Evolutionary conservation across 805 yeast genomes (phyloP), one percentile per base, ranked within the genome.

Genomic region (Schizosaccharomyces cryophilus): DNA sequence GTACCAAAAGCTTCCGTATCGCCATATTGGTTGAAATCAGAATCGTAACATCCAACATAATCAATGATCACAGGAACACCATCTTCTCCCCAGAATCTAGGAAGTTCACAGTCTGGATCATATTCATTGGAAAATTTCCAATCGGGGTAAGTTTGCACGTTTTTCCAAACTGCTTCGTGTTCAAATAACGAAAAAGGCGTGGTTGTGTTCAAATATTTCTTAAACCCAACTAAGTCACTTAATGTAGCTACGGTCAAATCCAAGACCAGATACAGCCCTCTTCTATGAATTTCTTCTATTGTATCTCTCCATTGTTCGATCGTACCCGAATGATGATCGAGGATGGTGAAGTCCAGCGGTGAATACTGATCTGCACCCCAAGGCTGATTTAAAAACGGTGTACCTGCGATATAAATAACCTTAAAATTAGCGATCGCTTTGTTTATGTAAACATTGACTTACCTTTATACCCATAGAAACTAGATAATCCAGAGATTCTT

Each of bases 341-440:
- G 60, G 42, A 56, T 17, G 2, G 60, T 56, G 60, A 31, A 56
- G 60, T 56, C 60, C 15, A 56, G 60, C 13, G 60, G 60, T 19
- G 60, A 56, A 21, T 56, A 56, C 47, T 40, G 47, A 40, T 56
- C 60, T 17, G 60, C 60, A 29, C 60, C 60, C 60, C 60, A 56
- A 9, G 60, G 60, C 11, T 29, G 60, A 56, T 56, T 56, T 19
- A 56, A 11, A 19, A 56, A 56, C 7, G 60, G 60, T 56, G 60
- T 35, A 35, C 60, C 60, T 21, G 60, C 60, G 38, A 56, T 26
- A 35, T 56, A 56, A 21, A 56, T 40, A 31, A 31, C 60, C 60
- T 56, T 35, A n/a, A 24, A 24, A 21, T 31, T 29, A 31, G 15
- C 35, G 58, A 30, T 4, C 24, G 11, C 17, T 19, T 19, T 35